These are phyloP conservation scores for Apiosordaria backusii DNA, from an alignment of 495 filamentous ascomycete genomes.

Conservation along the genomic window DNA sequence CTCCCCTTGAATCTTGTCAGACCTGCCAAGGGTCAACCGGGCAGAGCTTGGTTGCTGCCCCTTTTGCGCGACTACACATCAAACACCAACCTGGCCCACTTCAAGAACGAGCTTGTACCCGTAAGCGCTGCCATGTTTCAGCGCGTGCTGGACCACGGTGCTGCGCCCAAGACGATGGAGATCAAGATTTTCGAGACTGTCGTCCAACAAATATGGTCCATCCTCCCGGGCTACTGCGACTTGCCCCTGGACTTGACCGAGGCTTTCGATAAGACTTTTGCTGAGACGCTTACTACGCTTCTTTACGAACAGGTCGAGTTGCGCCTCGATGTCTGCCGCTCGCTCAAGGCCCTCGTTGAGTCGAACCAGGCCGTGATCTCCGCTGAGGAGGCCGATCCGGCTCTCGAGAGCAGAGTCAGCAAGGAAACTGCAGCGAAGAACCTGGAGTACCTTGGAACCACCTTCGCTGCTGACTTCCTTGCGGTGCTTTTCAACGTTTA, in stretches of 20 bases:
- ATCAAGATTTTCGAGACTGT: conserved; percentile 96
- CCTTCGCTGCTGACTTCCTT: conserved; percentile 79
- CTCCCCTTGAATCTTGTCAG: conserved; percentile 81
- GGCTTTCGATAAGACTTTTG: conserved; percentile 83
- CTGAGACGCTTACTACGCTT: conserved; percentile 84
- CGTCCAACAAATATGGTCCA: conserved; percentile 91
- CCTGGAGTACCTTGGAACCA: conserved; percentile 64
- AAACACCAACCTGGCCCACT: conserved; percentile 82
- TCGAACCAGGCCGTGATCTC: conserved; percentile 78
- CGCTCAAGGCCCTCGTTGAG: conserved; percentile 80
- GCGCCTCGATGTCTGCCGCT: conserved; percentile 78
- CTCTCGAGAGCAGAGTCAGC: conserved; percentile 67
- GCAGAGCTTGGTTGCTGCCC: conserved; percentile 91
- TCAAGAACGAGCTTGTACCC: conserved; percentile 79
- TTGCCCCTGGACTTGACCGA: conserved; percentile 73
- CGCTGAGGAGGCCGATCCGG: conserved; percentile 60
- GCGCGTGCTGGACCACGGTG: conserved; percentile 72
- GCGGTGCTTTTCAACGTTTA: conserved; percentile 98
- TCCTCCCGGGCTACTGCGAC: conserved; percentile 93
- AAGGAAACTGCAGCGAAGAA: conserved; percentile 73
- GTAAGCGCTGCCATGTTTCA: conserved; percentile 89
- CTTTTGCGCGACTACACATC: conserved; percentile 78
- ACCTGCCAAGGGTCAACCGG: conserved; percentile 69
- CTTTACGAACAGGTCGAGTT: conserved; percentile 89
- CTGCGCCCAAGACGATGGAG: conserved; percentile 82